Evolutionary conservation across 129 eudicot species (phyloP), one percentile per base, ranked within the genome.

Genomic region (Pseudognaphalium luteoalbum): DNA sequence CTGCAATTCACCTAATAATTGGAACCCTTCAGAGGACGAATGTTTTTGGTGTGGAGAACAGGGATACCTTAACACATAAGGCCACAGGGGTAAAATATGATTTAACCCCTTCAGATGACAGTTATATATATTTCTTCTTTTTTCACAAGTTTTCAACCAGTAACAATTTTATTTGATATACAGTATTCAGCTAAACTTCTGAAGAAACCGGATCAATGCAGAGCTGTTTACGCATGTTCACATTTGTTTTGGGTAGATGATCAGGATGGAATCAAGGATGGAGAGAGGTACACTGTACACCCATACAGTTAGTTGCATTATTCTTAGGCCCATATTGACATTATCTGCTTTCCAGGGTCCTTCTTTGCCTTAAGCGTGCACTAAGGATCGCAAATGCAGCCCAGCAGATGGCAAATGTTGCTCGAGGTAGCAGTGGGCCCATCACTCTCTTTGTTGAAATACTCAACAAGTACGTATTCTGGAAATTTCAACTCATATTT

Each of bases 191-290:
- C 99, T 63, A 94, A 94, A 81, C 99, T 94, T 75, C 60, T 94
- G 62, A 94, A 91, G 85, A 94, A 94, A 84, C 92, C 99, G 9
- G 99, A 94, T 80, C 99, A 94, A 77, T 94, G 99, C 74, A 86
- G 99, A 87, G 99, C 99, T 30, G 99, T 94, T 66, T 91, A 94
- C 70, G 99, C 97, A 6, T 94, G 99, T 73, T 91, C 99, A 15
- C 99, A 94, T 89, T 92, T 94, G 70, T 94, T 94, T 84, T 94
- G 99, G 99, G 92, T 87, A 52, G 99, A 94, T 72, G 96, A 94
- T 79, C 99, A 84, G 19, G 96, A 91, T 79, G 99, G 97, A 70
- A 86, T 89, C 72, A 94, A 94, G 82, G 99, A 94, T 83, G 99
- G 99, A 64, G 99, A 94, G 82, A 91, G 99, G 97, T 89, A 15